Base-by-base conservation (phyloP, 2,329 filamentous ascomycete genomes). In the Cucurbitaria berberidis region DNA sequence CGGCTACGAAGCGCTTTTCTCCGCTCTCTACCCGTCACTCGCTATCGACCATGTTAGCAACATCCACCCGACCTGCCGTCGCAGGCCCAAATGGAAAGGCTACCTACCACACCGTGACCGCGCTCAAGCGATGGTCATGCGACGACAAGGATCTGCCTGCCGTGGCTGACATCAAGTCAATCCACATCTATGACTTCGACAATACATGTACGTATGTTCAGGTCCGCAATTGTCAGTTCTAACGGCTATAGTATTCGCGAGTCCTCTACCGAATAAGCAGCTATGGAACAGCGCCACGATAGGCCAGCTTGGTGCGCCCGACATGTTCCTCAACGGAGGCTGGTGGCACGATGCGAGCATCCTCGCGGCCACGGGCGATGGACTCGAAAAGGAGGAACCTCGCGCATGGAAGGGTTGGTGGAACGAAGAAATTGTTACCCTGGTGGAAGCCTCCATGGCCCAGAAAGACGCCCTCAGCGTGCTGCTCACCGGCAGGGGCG, bases 161-260 rank as follows among this genome's bases (percentile, higher is more conserved):
- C 27, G 81, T 86, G 10, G 81, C 89, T 36, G 81, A 85, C 49
- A 88, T 98, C 76, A 91, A 86, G 72, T 79, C 86, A 8, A 86
- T 99, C 46, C 93, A 98, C 72, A 84, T 99, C 63, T 98, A 98
- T 78, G 95, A 99, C 75, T 99, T 98, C 75, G 95, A 99, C 77
- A 98, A 99, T 71, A 98, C 93, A 32, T 79, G 90, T 93, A 80
- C 73, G 88, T 58, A 32, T 40, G 35, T 46, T 36, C 43, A 57
- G 45, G 44, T 35, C 30, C 36, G n/a, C 19, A 21, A 47, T 42
- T 45, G 24, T 49, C 30, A 16, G n/a, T 32, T 24, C 38, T 64
- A 41, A 66, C 40, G 15, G 1, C 27, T 18, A 1, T 66, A 92
- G 90, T 99, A 43, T 99, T 99, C 80, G 87, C 88, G 66, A 96